A percentile compares a stretch with the other conserved stretches of the same genome.
Conservation (phyloP, 148 eudicot species). For the Polygonum maritimum region DNA sequence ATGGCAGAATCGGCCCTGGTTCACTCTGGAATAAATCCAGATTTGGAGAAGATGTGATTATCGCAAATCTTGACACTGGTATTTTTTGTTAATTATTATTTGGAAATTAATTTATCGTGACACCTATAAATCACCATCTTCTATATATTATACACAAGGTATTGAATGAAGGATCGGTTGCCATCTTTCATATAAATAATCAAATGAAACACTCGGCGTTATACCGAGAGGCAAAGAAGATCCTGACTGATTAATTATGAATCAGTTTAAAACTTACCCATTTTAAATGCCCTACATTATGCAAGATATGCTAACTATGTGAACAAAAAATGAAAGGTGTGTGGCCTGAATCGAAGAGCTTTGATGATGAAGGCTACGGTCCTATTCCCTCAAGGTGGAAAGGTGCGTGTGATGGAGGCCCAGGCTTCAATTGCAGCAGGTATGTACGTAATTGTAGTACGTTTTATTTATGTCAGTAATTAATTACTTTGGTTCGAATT, state of each 20-base stretch:
- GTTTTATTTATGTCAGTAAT: too few relatives aligned
- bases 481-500: background rate
- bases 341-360: slow-evolving; percentile 75
- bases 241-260: too few relatives aligned
- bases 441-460: background rate
- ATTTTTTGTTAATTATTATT: background rate
- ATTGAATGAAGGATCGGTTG: too few relatives aligned
- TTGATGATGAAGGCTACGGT: slow-evolving; percentile 31
- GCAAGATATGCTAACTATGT: background rate
- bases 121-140: background rate
- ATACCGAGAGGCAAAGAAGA: too few relatives aligned
- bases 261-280: too few relatives aligned
- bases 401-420: slow-evolving; percentile 36
- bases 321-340: slow-evolving; percentile 29
- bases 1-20: slow-evolving; percentile 10
- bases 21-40: slow-evolving; percentile 39
- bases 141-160: background rate
- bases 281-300: background rate
- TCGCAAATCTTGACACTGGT: slow-evolving; percentile 70
- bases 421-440: slow-evolving; percentile 40
- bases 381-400: slow-evolving; percentile 70
- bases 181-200: too few relatives aligned
- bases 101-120: background rate
- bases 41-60: slow-evolving; percentile 54
- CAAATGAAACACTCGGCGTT: too few relatives aligned